These are phyloP conservation scores for Leucosporidium creatinivorum DNA, from an alignment of 768 basidiomycete genomes.

Conservation along the genomic window DNA sequence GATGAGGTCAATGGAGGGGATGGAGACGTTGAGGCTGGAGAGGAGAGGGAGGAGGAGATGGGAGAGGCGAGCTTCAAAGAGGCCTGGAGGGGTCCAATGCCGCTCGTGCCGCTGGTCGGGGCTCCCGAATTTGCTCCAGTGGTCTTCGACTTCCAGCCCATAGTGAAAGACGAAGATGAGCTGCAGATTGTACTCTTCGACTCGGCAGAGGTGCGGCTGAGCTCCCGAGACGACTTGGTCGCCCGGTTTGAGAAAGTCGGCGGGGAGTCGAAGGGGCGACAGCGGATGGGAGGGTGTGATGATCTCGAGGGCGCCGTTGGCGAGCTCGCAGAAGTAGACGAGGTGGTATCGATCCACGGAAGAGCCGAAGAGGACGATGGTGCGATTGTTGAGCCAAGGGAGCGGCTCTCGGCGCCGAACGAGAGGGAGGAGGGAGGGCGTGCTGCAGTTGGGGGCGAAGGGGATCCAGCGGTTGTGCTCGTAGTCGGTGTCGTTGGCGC, in stretches of 20 bases:
- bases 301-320: conserved; percentile 12
- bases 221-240: background rate
- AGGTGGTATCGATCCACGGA: conserved; percentile 24
- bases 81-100: background rate
- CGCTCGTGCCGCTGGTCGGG: background rate
- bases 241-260: background rate
- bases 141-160: background rate
- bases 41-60: background rate
- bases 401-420: background rate
- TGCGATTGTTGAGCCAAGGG: conserved; percentile 7
- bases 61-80: too few relatives aligned
- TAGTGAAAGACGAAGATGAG: background rate
- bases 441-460: background rate
- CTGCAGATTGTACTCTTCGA: background rate
- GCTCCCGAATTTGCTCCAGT: background rate
- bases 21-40: background rate
- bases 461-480: background rate
- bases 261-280: background rate
- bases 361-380: conserved; percentile 18
- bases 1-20: background rate
- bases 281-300: conserved; percentile 6
- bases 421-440: background rate
- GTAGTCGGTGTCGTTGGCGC: background rate
- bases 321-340: conserved; percentile 13
- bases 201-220: background rate